phyloP scores from a whole-genome alignment of 805 yeast species.

The Nakazawaea ernobii region DNA sequence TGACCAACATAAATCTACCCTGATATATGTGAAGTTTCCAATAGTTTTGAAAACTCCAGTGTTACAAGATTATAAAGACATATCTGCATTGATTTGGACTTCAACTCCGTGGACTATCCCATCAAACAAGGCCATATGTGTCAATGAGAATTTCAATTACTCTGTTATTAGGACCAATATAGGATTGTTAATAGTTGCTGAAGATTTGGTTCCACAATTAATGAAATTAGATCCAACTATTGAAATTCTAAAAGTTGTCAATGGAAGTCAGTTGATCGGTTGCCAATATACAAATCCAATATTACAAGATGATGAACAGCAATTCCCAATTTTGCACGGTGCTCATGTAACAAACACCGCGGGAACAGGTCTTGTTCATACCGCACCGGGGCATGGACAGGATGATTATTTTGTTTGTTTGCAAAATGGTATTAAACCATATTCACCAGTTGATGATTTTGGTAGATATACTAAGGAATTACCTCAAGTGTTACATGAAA shows the following conservation, averaged over 20 bases:
- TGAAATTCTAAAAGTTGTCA: background rate
- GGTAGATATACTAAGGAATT: conserved; percentile 61
- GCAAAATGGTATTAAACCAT: conserved; percentile 47
- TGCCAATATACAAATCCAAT: conserved; percentile 54
- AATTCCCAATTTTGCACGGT: conserved; percentile 67
- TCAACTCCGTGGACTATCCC: conserved; percentile 98
- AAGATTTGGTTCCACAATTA: conserved; percentile 37
- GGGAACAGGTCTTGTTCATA: conserved; percentile 95
- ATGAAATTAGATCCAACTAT: conserved; percentile 23
- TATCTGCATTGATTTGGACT: conserved; percentile 75
- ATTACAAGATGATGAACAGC: conserved; percentile 15
- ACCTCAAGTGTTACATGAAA: conserved; percentile 32
- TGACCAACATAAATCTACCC: conserved; percentile 57
- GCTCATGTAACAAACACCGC: conserved; percentile 73
- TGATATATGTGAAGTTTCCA: conserved; percentile 69
- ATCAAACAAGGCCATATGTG: conserved; percentile 78
- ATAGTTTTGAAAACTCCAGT: conserved; percentile 20
- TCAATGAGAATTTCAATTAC: conserved; percentile 55
- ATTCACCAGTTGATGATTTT: conserved; percentile 71
- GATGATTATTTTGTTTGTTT: conserved; percentile 81
- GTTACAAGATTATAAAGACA: conserved; percentile 3
- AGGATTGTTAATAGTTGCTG: conserved; percentile 52
- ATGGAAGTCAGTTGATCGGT: conserved; percentile 22
- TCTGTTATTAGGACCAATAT: conserved; percentile 29
- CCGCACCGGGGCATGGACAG: conserved; percentile 97